Evolutionary conservation across 1,139 yeast genomes (phyloP).

Genomic region (Pichia kudriavzevii): DNA sequence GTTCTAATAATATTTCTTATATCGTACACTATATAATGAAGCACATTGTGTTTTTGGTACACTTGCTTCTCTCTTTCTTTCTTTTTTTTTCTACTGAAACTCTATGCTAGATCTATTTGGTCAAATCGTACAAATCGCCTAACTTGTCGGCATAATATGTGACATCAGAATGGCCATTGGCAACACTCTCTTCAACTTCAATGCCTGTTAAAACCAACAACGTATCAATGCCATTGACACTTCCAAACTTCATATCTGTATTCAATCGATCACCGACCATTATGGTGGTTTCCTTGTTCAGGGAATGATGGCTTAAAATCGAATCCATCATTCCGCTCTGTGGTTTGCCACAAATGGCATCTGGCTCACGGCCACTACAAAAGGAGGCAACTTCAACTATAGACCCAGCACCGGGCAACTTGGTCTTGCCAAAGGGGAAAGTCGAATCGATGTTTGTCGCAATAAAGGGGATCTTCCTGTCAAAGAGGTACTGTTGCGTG

Average conservation of each 20-base stretch:
- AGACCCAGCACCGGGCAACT: constrained; percentile 93
- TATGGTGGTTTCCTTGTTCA: constrained; percentile 58
- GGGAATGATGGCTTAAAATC: constrained; percentile 58
- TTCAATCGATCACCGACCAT: constrained; percentile 96
- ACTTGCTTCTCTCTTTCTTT: no score
- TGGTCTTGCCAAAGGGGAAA: constrained; percentile 78
- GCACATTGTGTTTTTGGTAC: no score
- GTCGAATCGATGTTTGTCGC: constrained; percentile 97
- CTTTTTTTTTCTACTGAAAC: constrained; percentile 1
- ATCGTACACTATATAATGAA: no score
- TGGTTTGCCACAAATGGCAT: constrained; percentile 79
- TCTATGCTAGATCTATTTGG: constrained; percentile 13
- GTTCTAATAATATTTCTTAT: no score
- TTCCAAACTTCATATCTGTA: constrained; percentile 91
- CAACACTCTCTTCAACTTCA: constrained; percentile 50
- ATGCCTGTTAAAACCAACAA: constrained; percentile 86
- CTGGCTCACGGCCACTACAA: constrained; percentile 67
- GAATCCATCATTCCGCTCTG: constrained; percentile 85
- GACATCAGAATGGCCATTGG: constrained; percentile 43
- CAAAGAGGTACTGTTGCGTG: constrained; percentile 72
- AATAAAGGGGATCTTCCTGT: constrained; percentile 64
- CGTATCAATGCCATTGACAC: constrained; percentile 76
- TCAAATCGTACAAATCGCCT: constrained; percentile 66
- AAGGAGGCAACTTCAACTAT: constrained; percentile 72
- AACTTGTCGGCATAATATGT: constrained; percentile 63